Evolutionary conservation across 1,139 yeast species (phyloP).

Genomic region (Kluyveromyces marxianus): DNA sequence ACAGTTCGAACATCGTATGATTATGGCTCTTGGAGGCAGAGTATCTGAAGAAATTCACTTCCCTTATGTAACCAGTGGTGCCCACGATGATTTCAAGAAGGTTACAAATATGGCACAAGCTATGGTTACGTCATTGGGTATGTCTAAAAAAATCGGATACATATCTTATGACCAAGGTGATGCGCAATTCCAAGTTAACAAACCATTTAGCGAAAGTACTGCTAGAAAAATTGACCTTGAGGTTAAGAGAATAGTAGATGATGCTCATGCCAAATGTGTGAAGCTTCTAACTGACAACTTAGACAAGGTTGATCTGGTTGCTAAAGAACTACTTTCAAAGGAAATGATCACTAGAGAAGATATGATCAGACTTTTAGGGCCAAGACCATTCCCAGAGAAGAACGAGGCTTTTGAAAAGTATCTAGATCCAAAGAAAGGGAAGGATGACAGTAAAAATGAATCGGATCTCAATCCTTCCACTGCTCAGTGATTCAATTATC

Average conservation of each 20-base stretch:
- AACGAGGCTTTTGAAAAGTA: constrained; percentile 94
- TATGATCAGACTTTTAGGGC: constrained; percentile 79
- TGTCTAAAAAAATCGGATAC: constrained; percentile 81
- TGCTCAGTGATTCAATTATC: not conserved
- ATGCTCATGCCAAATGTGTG: constrained; percentile 67
- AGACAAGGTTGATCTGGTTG: constrained; percentile 73
- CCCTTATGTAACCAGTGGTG: constrained; percentile 87
- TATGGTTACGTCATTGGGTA: constrained; percentile 89
- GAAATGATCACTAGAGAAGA: constrained; percentile 88
- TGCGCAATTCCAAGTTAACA: constrained; percentile 48
- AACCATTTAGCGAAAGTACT: constrained; percentile 88
- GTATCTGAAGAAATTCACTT: constrained; percentile 92
- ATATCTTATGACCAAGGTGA: constrained; percentile 63
- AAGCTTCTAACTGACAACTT: constrained; percentile 61
- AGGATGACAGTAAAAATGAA: constrained; percentile 4
- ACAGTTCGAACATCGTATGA: constrained; percentile 83
- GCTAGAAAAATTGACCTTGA: constrained; percentile 75
- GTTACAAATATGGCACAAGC: constrained; percentile 92
- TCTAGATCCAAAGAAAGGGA: constrained; percentile 27
- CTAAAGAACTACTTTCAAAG: constrained; percentile 72
- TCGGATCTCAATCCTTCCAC: constrained; percentile 1
- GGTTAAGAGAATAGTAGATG: constrained; percentile 71
- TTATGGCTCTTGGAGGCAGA: constrained; percentile 95
- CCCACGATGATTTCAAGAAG: constrained; percentile 91
- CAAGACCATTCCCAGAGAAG: constrained; percentile 82